phyloP scores from a whole-genome alignment of 768 basidiomycete species.

The Leccinum disarticulatum region DNA sequence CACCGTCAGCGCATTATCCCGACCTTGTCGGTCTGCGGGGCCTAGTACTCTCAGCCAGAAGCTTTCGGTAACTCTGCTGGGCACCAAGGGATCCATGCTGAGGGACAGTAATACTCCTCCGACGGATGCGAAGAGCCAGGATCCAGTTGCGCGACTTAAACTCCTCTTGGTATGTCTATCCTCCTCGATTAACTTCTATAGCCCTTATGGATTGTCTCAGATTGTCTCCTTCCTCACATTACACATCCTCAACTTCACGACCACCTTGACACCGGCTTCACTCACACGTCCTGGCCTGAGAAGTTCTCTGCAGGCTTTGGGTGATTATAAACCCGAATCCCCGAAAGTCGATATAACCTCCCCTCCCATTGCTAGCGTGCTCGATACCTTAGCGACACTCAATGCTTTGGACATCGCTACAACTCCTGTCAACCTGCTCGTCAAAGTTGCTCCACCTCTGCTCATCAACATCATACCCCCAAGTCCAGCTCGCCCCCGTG shows the following conservation, averaged over 20 bases:
- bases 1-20: conserved; percentile 31
- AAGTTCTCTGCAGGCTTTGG: conserved; percentile 11
- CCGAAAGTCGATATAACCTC: conserved; percentile 72
- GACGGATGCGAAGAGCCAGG: conserved; percentile 54
- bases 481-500: conserved; percentile 28
- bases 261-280: conserved; percentile 77
- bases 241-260: conserved; percentile 90
- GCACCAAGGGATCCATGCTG: conserved; percentile 52
- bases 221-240: conserved; percentile 90
- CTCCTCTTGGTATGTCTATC: conserved; percentile 67
- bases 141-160: conserved; percentile 86
- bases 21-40: conserved; percentile 23
- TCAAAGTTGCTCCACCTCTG: conserved; percentile 63
- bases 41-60: conserved; percentile 19
- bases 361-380: conserved; percentile 55
- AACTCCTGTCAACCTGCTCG: conserved; percentile 43
- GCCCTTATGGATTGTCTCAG: conserved; percentile 32
- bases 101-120: conserved; percentile 41
- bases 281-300: conserved; percentile 43
- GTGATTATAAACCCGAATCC: conserved; percentile 24
- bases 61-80: conserved; percentile 37
- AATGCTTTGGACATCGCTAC: conserved; percentile 17
- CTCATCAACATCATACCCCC: conserved; percentile 49
- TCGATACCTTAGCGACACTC: conserved; percentile 52
- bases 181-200: not conserved